Percentiles rank a stretch among this genome's conserved stretches.
These are phyloP conservation scores for Nyctanthes arbortristis DNA, from an alignment of 257 asterid genomes.

Conservation along the genomic window DNA sequence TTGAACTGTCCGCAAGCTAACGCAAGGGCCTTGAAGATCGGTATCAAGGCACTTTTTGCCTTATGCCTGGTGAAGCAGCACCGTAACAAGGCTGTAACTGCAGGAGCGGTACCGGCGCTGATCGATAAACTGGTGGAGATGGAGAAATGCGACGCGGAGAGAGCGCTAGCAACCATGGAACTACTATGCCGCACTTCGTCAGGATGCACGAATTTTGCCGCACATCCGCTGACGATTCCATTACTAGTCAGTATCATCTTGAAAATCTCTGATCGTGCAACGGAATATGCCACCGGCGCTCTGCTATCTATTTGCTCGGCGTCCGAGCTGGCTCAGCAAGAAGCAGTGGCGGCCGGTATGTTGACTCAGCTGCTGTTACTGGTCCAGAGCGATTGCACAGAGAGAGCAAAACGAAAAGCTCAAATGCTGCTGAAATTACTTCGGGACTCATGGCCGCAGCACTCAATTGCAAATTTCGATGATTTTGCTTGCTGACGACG, in stretches of 20 bases:
- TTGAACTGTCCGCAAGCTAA: conserved; percentile 59
- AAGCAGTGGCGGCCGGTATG: conserved; percentile 81
- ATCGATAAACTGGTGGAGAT: conserved; percentile 61
- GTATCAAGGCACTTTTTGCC: conserved; percentile 82
- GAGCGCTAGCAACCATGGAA: conserved; percentile 94
- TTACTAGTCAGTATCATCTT: conserved; percentile 71
- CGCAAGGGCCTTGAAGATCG: conserved; percentile 77
- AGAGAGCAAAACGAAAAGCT: conserved; percentile 91
- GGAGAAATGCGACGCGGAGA: conserved; percentile 91
- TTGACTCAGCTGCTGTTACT: conserved; percentile 74
- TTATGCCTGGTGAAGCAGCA: conserved; percentile 81
- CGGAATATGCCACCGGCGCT: conserved; percentile 96
- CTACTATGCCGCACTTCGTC: conserved; percentile 79
- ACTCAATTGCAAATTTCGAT: conserved; percentile 58
- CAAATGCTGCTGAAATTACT: conserved; percentile 85
- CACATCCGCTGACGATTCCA: conserved; percentile 84
- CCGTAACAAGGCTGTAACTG: conserved; percentile 76
- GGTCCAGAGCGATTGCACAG: conserved; percentile 98
- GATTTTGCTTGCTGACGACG: conserved; percentile 74
- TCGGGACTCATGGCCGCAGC: conserved; percentile 81
- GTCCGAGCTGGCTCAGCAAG: conserved; percentile 60
- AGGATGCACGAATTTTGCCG: conserved; percentile 69
- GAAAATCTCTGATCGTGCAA: conserved; percentile 86
- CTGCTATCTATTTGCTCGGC: conserved; percentile 77
- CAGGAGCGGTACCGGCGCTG: conserved; percentile 80